Percentiles rank a stretch among this genome's conserved stretches.
phyloP scores from a whole-genome alignment of 78 protist genomes.

The Dictyostelium intermedium region DNA sequence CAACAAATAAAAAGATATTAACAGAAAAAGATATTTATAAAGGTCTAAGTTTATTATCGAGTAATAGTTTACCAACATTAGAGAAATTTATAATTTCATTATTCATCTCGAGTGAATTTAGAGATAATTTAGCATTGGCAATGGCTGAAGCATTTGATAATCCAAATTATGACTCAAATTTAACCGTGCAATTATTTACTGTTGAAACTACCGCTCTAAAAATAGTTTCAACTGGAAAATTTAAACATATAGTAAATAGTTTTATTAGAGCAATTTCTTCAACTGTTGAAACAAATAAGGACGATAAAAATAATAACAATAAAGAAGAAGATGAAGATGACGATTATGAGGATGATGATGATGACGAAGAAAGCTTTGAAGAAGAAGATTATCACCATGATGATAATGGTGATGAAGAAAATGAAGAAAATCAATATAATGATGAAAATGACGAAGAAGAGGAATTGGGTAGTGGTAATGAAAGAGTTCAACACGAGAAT shows the following conservation, averaged over 20 bases:
- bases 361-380: background rate
- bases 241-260: slow-evolving; percentile 4
- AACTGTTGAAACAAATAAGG: background rate
- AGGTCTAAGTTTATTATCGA: background rate
- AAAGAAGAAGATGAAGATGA: background rate
- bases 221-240: slow-evolving; percentile 16
- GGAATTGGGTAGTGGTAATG: background rate
- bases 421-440: background rate
- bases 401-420: background rate
- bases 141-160: background rate
- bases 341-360: background rate
- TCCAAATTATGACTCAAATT: background rate
- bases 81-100: slow-evolving; percentile 14
- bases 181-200: slow-evolving; percentile 24
- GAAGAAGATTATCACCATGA: background rate
- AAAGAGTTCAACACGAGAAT: background rate
- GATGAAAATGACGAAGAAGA: background rate
- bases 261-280: background rate
- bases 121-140: slow-evolving; percentile 21
- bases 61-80: background rate
- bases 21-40: background rate
- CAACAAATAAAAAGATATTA: background rate
- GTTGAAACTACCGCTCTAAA: slow-evolving; percentile 3
- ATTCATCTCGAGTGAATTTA: background rate
- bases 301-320: background rate